Evolutionary conservation across 768 basidiomycete species (phyloP).

Genomic region (Pleurotus giganteus): DNA sequence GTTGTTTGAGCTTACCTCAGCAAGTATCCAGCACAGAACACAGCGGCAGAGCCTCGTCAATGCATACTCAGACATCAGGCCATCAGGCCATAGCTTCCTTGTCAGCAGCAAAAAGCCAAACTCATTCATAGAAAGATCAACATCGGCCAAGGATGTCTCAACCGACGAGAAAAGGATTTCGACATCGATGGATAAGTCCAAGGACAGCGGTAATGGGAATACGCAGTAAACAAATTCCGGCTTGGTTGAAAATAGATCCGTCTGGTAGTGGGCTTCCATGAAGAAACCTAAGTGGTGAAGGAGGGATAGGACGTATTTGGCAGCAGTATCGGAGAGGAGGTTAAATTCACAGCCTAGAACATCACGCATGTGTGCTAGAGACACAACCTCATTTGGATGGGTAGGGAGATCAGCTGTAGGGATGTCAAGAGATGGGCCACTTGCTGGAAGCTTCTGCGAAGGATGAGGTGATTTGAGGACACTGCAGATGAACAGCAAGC

Average conservation of each 20-base stretch:
- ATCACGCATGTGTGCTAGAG: slow-evolving; percentile 58
- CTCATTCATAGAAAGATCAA: slow-evolving; percentile 76
- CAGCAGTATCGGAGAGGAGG: slow-evolving; percentile 51
- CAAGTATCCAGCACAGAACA: slow-evolving; percentile 68
- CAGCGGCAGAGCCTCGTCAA: slow-evolving; percentile 56
- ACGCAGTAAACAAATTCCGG: slow-evolving; percentile 41
- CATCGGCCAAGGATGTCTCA: slow-evolving; percentile 66
- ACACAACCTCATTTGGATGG: slow-evolving; percentile 56
- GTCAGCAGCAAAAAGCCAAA: slow-evolving; percentile 67
- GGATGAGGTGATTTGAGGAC: slow-evolving; percentile 47
- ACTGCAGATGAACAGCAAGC: slow-evolving; percentile 59
- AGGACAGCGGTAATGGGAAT: slow-evolving; percentile 68
- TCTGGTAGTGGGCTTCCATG: slow-evolving; percentile 38
- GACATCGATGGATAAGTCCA: slow-evolving; percentile 71
- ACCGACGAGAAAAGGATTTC: slow-evolving; percentile 70
- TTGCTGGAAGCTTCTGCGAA: slow-evolving; percentile 17
- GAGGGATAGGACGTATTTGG: slow-evolving; percentile 54
- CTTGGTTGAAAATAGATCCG: slow-evolving; percentile 35
- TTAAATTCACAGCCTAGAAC: slow-evolving; percentile 59
- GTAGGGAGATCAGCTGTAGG: slow-evolving; percentile 22
- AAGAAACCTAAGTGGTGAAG: slow-evolving; percentile 64
- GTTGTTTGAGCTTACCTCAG: slow-evolving; percentile 48
- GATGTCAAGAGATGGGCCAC: slow-evolving; percentile 41
- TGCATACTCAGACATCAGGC: slow-evolving; percentile 70
- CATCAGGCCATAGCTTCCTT: slow-evolving; percentile 72